Base-by-base conservation (phyloP, 148 eudicot genomes). In the Cornus controversa region DNA sequence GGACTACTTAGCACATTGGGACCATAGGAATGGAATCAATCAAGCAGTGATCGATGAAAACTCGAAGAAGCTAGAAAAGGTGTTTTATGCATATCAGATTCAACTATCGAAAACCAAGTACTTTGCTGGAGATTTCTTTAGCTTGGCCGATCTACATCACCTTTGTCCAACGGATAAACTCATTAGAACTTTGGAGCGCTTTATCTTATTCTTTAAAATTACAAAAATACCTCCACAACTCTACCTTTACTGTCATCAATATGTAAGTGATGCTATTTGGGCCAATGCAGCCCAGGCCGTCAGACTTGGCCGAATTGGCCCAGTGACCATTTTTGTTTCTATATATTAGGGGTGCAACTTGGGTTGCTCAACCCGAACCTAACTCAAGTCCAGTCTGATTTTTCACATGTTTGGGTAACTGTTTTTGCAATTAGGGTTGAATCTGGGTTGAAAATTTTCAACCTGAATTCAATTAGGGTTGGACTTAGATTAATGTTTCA, bases 121-220 rank as follows among this genome's bases (percentile, higher is more conserved):
- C 83, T 74, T 86, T 36, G 86, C 86, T n/a, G 84, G 86, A 77
- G 89, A 86, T 31, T 58, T 77, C 58, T 86, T 67, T 75, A 80
- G 82, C 8, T 40, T 86, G 73, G 89, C 86, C 1, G 89, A 86
- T 76, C 84, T 86, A 18, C 89, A 83, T 34, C 86, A 84, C 37
- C 66, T 83, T n/a, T 29, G 80, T 26, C 81, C 69, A 57, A 83
- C 83, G 13, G 80, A 78, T 53, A 80, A 81, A 58, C 76, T 86
- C 4, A 80, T 81, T 82, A 78, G 71, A 31, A 81, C 82, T 63
- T n/a, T n/a, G n/a, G n/a, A n/a, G n/a, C n/a, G n/a, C n/a, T n/a
- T n/a, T n/a, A n/a, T n/a, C n/a, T n/a, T n/a, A n/a, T n/a, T n/a
- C n/a, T n/a, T 15, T 57, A 57, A 6, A 57, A 57, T 57, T 57